A percentile compares a stretch with the other conserved stretches of the same genome.
These are phyloP conservation scores for Pichia sp. DNA, from an alignment of 1,139 yeast species.

Conservation along the genomic window DNA sequence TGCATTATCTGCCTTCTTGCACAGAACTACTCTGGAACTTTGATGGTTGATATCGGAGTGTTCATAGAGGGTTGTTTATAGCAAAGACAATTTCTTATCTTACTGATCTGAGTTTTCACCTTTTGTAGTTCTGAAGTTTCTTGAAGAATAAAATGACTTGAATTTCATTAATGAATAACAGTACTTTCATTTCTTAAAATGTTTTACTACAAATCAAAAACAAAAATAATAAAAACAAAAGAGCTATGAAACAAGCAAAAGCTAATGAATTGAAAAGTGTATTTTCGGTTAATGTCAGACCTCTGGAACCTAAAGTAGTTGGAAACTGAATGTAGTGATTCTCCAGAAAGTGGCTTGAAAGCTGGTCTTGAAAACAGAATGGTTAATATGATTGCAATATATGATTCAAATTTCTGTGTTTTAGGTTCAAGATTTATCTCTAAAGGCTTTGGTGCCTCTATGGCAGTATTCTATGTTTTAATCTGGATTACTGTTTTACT, in stretches of 20 bases:
- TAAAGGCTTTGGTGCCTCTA: slow-evolving; percentile 53
- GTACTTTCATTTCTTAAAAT: too few relatives aligned
- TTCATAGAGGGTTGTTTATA: too few relatives aligned
- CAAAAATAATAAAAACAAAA: background rate
- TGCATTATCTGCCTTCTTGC: background rate
- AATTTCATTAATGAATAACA: too few relatives aligned
- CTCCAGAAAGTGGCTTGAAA: slow-evolving; percentile 29
- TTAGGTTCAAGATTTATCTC: slow-evolving; percentile 50
- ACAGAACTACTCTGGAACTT: background rate
- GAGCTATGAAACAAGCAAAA: too few relatives aligned
- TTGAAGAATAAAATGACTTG: too few relatives aligned
- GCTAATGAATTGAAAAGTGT: background rate
- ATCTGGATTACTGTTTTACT: slow-evolving; percentile 57
- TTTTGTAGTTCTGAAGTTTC: too few relatives aligned
- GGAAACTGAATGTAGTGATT: slow-evolving; percentile 26
- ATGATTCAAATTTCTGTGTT: slow-evolving; percentile 53
- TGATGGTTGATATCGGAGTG: too few relatives aligned
- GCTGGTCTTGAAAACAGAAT: slow-evolving; percentile 30
- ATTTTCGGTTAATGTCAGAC: background rate
- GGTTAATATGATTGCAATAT: slow-evolving; percentile 23
- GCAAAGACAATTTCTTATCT: too few relatives aligned
- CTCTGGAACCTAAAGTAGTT: slow-evolving; percentile 17
- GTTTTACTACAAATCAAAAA: background rate
- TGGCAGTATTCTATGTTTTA: slow-evolving; percentile 52
- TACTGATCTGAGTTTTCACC: too few relatives aligned